A percentile compares a stretch with the other conserved stretches of the same genome.
Conservation (phyloP, 192 early-diverging fungal species). For the Fimicolochytrium jonesii region DNA sequence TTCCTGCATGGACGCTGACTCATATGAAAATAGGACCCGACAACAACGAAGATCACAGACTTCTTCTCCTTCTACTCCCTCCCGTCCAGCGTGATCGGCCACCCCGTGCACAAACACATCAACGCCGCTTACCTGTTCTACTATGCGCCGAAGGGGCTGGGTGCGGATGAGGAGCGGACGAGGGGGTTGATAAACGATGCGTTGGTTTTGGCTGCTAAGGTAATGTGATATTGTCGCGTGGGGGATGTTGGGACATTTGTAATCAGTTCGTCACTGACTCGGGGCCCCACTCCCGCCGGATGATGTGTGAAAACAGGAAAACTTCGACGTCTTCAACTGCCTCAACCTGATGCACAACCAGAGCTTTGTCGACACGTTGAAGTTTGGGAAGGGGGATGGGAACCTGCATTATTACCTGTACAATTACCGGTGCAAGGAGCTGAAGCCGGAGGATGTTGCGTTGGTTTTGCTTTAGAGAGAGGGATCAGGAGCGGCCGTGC, state of each 20-base stretch:
- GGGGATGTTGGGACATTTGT: too few relatives aligned
- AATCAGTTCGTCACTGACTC: too few relatives aligned
- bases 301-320: slow-evolving; percentile 33
- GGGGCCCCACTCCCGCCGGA: neutral
- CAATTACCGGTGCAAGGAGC: slow-evolving; percentile 81
- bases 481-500: too few relatives aligned
- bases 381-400: slow-evolving; percentile 92
- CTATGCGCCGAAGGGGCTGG: slow-evolving; percentile 60
- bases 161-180: slow-evolving; percentile 50
- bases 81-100: slow-evolving; percentile 84
- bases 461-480: slow-evolving; percentile 81
- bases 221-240: too few relatives aligned
- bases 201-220: slow-evolving; percentile 65
- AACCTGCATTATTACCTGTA: slow-evolving; percentile 94
- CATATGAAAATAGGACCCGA: too few relatives aligned
- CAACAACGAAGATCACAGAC: slow-evolving; percentile 68
- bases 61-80: slow-evolving; percentile 95
- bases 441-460: slow-evolving; percentile 69
- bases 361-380: slow-evolving; percentile 72
- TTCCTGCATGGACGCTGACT: too few relatives aligned
- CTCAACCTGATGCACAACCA: slow-evolving; percentile 90
- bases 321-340: slow-evolving; percentile 95
- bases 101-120: slow-evolving; percentile 63
- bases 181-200: slow-evolving; percentile 70
- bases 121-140: slow-evolving; percentile 95